Percentiles rank a stretch among this genome's conserved stretches.
These are phyloP conservation scores for Solanum neorickii DNA, from an alignment of 257 asterid genomes.

Conservation along the genomic window DNA sequence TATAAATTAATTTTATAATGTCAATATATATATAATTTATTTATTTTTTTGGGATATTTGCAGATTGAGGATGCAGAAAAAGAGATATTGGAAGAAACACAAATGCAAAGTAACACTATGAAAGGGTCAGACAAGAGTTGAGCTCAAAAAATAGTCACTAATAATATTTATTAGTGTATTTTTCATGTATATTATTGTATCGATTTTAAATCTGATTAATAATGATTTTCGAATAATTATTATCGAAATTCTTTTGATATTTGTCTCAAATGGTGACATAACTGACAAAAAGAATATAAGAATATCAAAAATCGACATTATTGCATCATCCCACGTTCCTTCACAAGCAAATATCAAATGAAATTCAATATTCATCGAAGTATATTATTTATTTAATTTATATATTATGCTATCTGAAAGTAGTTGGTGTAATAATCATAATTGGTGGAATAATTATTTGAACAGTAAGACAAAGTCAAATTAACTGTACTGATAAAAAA, in stretches of 20 bases:
- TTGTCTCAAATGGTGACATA: background rate
- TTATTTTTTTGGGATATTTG: background rate
- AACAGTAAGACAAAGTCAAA: background rate
- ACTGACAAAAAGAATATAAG: background rate
- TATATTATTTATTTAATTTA: background rate
- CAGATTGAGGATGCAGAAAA: conserved; percentile 6
- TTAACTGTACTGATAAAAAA: background rate
- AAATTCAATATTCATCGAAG: background rate
- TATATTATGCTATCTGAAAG: background rate
- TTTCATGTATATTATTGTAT: background rate
- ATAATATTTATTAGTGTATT: background rate
- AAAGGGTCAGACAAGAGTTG: background rate
- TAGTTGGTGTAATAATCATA: background rate
- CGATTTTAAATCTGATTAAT: too few species aligned
- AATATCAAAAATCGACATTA: background rate
- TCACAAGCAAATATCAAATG: background rate
- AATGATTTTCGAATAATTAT: too few species aligned
- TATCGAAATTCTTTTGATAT: background rate
- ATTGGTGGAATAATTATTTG: too few species aligned
- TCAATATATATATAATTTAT: background rate
- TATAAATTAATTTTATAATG: background rate
- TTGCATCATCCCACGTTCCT: background rate
- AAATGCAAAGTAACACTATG: background rate
- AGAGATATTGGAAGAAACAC: background rate
- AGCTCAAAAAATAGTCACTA: background rate